Conservation (phyloP, 2,329 filamentous ascomycete species). For the Ophiostoma sp. region DNA sequence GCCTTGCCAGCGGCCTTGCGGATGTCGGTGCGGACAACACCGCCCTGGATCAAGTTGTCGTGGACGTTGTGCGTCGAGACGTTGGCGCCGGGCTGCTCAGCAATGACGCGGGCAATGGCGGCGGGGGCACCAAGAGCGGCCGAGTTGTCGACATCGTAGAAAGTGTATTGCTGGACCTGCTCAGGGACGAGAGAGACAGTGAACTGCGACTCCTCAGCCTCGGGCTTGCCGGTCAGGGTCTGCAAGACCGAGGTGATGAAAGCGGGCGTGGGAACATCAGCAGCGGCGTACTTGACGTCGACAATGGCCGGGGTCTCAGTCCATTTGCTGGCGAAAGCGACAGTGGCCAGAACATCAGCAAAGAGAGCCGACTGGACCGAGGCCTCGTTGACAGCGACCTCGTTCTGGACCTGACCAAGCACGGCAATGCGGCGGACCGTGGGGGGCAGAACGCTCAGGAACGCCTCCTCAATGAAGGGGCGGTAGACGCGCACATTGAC, state of each 20-base stretch:
- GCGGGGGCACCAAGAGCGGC: slow-evolving; percentile 64
- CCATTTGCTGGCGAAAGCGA: slow-evolving; percentile 69
- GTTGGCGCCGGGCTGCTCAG: slow-evolving; percentile 68
- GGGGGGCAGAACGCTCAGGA: slow-evolving; percentile 76
- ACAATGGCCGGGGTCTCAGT: slow-evolving; percentile 63
- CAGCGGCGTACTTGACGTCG: slow-evolving; percentile 87
- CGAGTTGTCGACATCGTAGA: slow-evolving; percentile 88
- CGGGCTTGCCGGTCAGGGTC: slow-evolving; percentile 49
- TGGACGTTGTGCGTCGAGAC: slow-evolving; percentile 62
- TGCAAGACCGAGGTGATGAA: slow-evolving; percentile 54
- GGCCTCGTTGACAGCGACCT: slow-evolving; percentile 70
- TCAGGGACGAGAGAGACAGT: slow-evolving; percentile 42
- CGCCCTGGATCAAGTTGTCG: slow-evolving; percentile 70
- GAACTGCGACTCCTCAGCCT: slow-evolving; percentile 46
- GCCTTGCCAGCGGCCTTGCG: slow-evolving; percentile 80
- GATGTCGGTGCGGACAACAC: slow-evolving; percentile 79
- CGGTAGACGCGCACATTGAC: slow-evolving; percentile 92
- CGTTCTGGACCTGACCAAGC: slow-evolving; percentile 81
- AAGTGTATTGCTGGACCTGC: slow-evolving; percentile 78
- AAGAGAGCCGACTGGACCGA: slow-evolving; percentile 83
- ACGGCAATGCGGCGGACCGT: slow-evolving; percentile 77
- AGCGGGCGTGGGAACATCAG: slow-evolving; percentile 57
- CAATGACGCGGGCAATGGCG: slow-evolving; percentile 60
- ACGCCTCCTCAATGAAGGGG: slow-evolving; percentile 92
- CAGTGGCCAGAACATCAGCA: slow-evolving; percentile 82